Evolutionary conservation across 192 early-diverging fungal species (phyloP), one percentile per base, ranked within the genome.

Genomic region (Chytriomyces hyalinus): DNA sequence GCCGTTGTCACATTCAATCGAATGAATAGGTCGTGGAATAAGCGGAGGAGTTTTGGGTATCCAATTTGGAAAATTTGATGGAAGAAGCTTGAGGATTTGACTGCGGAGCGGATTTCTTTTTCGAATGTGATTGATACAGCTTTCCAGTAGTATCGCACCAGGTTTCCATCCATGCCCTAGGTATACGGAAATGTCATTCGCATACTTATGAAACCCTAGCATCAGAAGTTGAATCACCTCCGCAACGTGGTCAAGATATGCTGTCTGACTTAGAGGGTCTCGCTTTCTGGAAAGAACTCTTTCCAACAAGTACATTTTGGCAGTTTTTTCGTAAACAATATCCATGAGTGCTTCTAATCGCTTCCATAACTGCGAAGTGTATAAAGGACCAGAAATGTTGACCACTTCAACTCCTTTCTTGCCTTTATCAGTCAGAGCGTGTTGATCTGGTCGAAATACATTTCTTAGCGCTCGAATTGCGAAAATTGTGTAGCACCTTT

Each of bases 11-110:
- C 77, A 13, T 59, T 62, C n/a, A 86, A 26, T 10, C 87, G 71
- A 17, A 26, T 70, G 65, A 89, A 86, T 7, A 87, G 50, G 69
- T 89, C 86, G 46, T 82, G 80, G 63, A 87, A 75, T 11, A 89
- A 53, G 13, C 87, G 81, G 20, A 89, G 76, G n/a, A 89, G 70
- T 28, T 83, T 81, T 7, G 87, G 86, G 75, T 87, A 89, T 46
- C 86, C 83, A 28, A 62, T 75, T 78, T 89, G 85, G 45, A 89
- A 76, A 0, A 78, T 74, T 61, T 87, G 83, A 15, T 71, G 78
- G 44, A 89, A 65, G 50, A 80, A 68, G 15, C 68, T 65, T 4
- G 81, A 76, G 6, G 78, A 47, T 80, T 85, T 87, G 6, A 83
- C 83, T 7, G 80, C 80, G 7, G 70, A 9, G 4, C 79, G 79